Percentiles rank a stretch among this genome's conserved stretches.
Evolutionary conservation across 164 flowering plant genomes (phyloP).

Genomic region (Magnolia kwangsiensis): DNA sequence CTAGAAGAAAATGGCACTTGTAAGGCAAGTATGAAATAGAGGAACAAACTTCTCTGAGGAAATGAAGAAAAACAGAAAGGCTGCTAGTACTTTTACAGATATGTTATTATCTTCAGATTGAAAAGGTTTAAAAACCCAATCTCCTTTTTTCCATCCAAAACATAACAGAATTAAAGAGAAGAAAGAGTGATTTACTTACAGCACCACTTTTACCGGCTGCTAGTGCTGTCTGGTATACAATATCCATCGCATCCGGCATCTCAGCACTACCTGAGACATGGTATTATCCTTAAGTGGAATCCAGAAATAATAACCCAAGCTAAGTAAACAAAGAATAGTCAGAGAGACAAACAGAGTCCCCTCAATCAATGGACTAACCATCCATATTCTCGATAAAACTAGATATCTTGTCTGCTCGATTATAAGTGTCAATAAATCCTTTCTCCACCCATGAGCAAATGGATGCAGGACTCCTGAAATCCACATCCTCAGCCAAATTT

Average conservation of each 20-base stretch:
- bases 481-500: constrained; percentile 11
- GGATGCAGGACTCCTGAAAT: constrained; percentile 35
- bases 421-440: constrained; percentile 39
- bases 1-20: constrained; percentile 24
- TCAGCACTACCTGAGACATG: constrained; percentile 30
- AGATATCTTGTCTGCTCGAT: constrained; percentile 42
- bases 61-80: background rate
- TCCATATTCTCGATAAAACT: constrained; percentile 26
- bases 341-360: background rate
- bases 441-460: constrained; percentile 36
- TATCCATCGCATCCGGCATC: constrained; percentile 59
- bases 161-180: background rate
- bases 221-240: constrained; percentile 40
- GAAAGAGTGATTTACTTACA: constrained; percentile 30
- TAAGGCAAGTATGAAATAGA: background rate
- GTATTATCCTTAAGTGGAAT: background rate
- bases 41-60: background rate
- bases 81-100: background rate
- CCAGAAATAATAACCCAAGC: background rate
- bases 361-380: constrained; percentile 28
- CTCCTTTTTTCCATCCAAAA: background rate
- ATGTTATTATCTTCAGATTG: background rate
- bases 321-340: background rate
- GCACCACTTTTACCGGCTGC: constrained; percentile 39
- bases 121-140: background rate